phyloP scores from a whole-genome alignment of 768 basidiomycete species.

The Auriscalpium vulgare region DNA sequence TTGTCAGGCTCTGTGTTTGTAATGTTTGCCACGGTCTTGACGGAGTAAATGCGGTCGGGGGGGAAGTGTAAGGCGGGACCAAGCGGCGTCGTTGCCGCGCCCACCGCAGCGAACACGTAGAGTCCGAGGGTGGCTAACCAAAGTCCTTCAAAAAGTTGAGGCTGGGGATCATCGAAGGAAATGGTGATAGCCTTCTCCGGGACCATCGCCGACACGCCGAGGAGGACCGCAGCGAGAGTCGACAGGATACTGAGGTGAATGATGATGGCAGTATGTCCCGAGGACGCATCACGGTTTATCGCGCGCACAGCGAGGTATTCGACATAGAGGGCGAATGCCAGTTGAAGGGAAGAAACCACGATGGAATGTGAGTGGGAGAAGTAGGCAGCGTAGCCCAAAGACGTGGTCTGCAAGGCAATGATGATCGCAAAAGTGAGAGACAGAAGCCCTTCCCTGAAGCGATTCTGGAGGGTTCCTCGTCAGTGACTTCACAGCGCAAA shows the following conservation, averaged over 20 bases:
- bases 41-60: slow-evolving; percentile 63
- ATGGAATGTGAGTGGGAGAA: slow-evolving; percentile 22
- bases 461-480: slow-evolving; percentile 34
- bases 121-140: slow-evolving; percentile 49
- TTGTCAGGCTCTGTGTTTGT: slow-evolving; percentile 67
- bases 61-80: slow-evolving; percentile 76
- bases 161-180: slow-evolving; percentile 13
- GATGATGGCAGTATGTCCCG: slow-evolving; percentile 28
- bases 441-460: slow-evolving; percentile 47
- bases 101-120: slow-evolving; percentile 36
- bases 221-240: slow-evolving; percentile 35
- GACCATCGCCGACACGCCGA: slow-evolving; percentile 46
- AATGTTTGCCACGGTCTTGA: slow-evolving; percentile 51
- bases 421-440: slow-evolving; percentile 37
- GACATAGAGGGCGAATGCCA: slow-evolving; percentile 52
- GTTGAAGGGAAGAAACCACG: slow-evolving; percentile 35
- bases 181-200: slow-evolving; percentile 35
- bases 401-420: slow-evolving; percentile 42
- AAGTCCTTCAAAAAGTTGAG: slow-evolving; percentile 23
- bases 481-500: not conserved
- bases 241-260: slow-evolving; percentile 56
- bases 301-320: slow-evolving; percentile 44
- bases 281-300: slow-evolving; percentile 35
- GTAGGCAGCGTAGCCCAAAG: slow-evolving; percentile 46
- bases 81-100: slow-evolving; percentile 48